Evolutionary conservation across 2,329 filamentous ascomycete genomes (phyloP).

Genomic region (Westerdykella ornata): DNA sequence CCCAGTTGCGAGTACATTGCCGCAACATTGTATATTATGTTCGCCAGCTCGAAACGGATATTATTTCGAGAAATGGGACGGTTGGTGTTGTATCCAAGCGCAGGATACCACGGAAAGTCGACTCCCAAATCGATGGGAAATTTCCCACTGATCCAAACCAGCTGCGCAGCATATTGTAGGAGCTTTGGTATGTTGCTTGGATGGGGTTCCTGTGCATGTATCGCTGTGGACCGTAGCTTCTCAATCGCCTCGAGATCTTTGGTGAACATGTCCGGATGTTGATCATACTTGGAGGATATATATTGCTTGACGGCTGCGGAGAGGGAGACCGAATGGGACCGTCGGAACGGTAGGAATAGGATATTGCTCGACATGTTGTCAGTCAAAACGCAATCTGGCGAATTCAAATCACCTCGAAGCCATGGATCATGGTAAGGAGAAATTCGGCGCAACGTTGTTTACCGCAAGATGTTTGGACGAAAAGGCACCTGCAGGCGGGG

Average conservation of each 20-base stretch:
- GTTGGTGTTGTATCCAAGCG: slow-evolving; percentile 81
- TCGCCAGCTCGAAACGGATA: slow-evolving; percentile 76
- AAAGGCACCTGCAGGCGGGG: slow-evolving; percentile 8
- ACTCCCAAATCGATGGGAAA: slow-evolving; percentile 95
- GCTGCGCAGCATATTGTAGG: slow-evolving; percentile 84
- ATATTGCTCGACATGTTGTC: slow-evolving; percentile 47
- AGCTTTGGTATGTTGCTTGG: slow-evolving; percentile 78
- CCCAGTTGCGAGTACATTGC: slow-evolving; percentile 91
- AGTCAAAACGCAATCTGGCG: neutral
- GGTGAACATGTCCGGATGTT: slow-evolving; percentile 94
- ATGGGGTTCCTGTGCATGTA: slow-evolving; percentile 84
- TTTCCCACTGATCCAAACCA: slow-evolving; percentile 89
- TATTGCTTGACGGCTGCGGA: slow-evolving; percentile 83
- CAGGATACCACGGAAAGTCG: slow-evolving; percentile 94
- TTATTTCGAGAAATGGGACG: slow-evolving; percentile 63
- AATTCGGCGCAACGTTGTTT: slow-evolving; percentile 11
- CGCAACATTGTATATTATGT: slow-evolving; percentile 87
- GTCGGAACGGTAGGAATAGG: slow-evolving; percentile 80
- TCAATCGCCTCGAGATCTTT: slow-evolving; percentile 85
- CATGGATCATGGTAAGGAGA: slow-evolving; percentile 11
- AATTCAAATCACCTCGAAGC: slow-evolving; percentile 15
- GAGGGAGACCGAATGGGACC: slow-evolving; percentile 70
- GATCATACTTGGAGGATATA: slow-evolving; percentile 97
- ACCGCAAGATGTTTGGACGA: slow-evolving; percentile 7
- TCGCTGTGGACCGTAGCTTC: slow-evolving; percentile 71